Conservation (phyloP, 371 early-diverging fungal genomes). For the Mucor saturninus region DNA sequence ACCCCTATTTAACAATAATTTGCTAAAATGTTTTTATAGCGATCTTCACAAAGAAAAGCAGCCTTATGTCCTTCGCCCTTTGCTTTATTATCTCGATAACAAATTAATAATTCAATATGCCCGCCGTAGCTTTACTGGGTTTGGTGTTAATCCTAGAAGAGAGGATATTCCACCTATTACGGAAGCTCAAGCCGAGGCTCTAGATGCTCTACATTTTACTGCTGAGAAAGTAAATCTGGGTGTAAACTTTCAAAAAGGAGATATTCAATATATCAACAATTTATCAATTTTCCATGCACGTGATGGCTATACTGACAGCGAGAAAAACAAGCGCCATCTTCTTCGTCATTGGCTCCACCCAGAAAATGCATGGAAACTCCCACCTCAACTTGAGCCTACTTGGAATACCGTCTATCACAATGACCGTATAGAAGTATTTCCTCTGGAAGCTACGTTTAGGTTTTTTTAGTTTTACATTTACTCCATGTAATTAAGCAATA, state of each 20-base stretch:
- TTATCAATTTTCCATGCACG: slow-evolving; percentile 40
- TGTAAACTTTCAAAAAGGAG: slow-evolving; percentile 35
- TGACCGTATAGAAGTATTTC: slow-evolving; percentile 31
- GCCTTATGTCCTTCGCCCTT: slow-evolving; percentile 25
- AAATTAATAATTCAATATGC: slow-evolving; percentile 41
- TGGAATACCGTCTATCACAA: slow-evolving; percentile 33
- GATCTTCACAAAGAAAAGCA: slow-evolving; percentile 23
- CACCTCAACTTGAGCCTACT: slow-evolving; percentile 27
- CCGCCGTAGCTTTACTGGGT: slow-evolving; percentile 38
- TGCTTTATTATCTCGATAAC: slow-evolving; percentile 31
- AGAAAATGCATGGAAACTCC: slow-evolving; percentile 37
- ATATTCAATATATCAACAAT: slow-evolving; percentile 41
- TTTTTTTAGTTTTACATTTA: slow-evolving; percentile 11
- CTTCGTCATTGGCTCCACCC: slow-evolving; percentile 41
- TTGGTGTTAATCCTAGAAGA: slow-evolving; percentile 36
- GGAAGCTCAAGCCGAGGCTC: slow-evolving; percentile 37
- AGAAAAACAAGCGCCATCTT: slow-evolving; percentile 37
- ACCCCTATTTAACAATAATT: no score
- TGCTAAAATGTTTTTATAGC: slow-evolving; percentile 3
- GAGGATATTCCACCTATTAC: slow-evolving; percentile 38
- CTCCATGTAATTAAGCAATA: background rate
- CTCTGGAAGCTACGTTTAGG: slow-evolving; percentile 32
- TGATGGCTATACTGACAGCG: slow-evolving; percentile 34
- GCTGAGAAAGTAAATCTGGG: slow-evolving; percentile 35
- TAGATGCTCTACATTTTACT: slow-evolving; percentile 34